Conservation (phyloP, 2,329 filamentous ascomycete species). For the Aureobasidium melanogenum region DNA sequence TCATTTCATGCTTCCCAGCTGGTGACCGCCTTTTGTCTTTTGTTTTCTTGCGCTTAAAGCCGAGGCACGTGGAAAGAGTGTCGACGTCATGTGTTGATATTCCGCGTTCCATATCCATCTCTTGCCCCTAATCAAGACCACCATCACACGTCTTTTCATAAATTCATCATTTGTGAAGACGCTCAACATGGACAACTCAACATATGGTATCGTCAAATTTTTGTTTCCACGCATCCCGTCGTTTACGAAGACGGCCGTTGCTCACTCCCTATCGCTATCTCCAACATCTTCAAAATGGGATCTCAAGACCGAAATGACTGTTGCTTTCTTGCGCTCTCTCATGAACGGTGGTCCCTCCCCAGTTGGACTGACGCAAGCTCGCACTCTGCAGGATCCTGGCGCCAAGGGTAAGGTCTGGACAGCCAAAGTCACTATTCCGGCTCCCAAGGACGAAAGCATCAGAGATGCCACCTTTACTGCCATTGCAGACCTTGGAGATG, state of each 20-base stretch:
- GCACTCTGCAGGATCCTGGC: conserved; percentile 53
- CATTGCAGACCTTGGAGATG: conserved; percentile 46
- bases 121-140: background rate
- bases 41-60: background rate
- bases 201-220: conserved; percentile 22
- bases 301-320: conserved; percentile 61
- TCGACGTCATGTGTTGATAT: background rate
- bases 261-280: conserved; percentile 59
- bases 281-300: conserved; percentile 69
- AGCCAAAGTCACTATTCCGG: conserved; percentile 56
- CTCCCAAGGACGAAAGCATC: conserved; percentile 41
- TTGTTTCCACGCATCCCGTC: conserved; percentile 53
- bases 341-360: conserved; percentile 41
- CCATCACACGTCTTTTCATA: background rate
- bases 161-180: background rate
- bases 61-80: background rate
- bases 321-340: conserved; percentile 63
- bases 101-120: background rate
- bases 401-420: conserved; percentile 79
- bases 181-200: conserved; percentile 18
- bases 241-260: conserved; percentile 51
- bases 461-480: conserved; percentile 50
- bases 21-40: background rate
- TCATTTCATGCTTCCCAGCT: background rate
- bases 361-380: conserved; percentile 54